A percentile compares a stretch with the other conserved stretches of the same genome.
Evolutionary conservation across 192 early-diverging fungal genomes (phyloP).

Genomic region (Entomortierella beljakovae): DNA sequence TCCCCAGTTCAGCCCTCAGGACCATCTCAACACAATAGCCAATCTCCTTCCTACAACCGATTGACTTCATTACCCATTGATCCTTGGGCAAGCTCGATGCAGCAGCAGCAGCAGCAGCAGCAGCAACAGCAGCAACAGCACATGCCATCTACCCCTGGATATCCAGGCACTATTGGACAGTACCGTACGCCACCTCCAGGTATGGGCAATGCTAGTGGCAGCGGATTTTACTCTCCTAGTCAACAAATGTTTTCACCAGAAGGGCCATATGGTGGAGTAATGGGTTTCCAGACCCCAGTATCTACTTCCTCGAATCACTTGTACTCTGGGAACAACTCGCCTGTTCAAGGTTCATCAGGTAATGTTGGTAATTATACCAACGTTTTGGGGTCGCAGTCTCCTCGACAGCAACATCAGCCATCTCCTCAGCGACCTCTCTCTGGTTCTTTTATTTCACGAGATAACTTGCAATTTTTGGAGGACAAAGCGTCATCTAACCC

Average conservation of each 20-base stretch:
- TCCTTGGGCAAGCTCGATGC: constrained; percentile 31
- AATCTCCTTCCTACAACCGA: constrained; percentile 27
- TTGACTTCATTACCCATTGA: constrained; percentile 38
- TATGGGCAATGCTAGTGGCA: constrained; percentile 11
- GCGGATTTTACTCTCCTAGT: constrained; percentile 27
- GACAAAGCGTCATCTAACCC: constrained; percentile 27
- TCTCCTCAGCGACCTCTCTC: constrained; percentile 40
- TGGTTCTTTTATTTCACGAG: constrained; percentile 26
- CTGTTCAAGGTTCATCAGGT: constrained; percentile 35
- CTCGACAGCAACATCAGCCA: constrained; percentile 34
- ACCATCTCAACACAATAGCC: constrained; percentile 3
- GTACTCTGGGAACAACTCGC: constrained; percentile 45
- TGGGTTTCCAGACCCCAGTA: constrained; percentile 25
- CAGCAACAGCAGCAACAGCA: constrained; percentile 5
- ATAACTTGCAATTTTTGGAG: constrained; percentile 32
- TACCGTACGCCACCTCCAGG: constrained; percentile 52
- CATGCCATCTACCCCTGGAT: constrained; percentile 13
- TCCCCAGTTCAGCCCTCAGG: constrained; percentile 3
- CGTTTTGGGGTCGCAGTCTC: constrained; percentile 15
- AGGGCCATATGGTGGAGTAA: constrained; percentile 32
- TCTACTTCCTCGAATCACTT: constrained; percentile 28
- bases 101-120: constrained; percentile 30
- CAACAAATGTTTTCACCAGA: constrained; percentile 44
- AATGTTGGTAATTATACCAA: constrained; percentile 13
- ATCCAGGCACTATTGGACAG: constrained; percentile 21